These are phyloP conservation scores for Peniophora sp. DNA, from an alignment of 1,284 basidiomycete genomes.

Conservation along the genomic window DNA sequence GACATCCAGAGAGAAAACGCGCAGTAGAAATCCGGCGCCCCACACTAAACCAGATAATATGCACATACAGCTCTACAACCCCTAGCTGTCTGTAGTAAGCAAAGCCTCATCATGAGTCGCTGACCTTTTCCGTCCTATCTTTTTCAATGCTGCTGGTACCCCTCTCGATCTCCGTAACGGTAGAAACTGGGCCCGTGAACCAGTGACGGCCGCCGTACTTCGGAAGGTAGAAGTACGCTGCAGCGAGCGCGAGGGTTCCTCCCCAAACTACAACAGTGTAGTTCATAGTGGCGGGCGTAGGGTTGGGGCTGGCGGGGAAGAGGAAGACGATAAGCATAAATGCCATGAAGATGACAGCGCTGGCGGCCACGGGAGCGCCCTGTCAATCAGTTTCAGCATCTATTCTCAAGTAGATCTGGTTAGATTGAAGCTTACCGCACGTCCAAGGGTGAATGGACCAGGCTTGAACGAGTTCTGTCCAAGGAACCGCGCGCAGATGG, in stretches of 20 bases:
- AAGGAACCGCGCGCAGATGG: conserved; percentile 19
- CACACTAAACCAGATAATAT: no score
- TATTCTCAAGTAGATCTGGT: not conserved
- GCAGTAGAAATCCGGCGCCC: no score
- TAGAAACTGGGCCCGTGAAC: not conserved
- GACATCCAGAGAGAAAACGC: no score
- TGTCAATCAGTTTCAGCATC: not conserved
- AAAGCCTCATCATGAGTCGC: no score
- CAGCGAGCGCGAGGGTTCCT: not conserved
- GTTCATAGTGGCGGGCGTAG: not conserved
- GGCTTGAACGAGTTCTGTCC: conserved; percentile 17
- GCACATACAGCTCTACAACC: no score
- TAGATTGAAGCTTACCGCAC: conserved; percentile 13
- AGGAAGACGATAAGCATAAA: conserved; percentile 11
- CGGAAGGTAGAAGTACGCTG: not conserved
- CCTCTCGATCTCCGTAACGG: not conserved
- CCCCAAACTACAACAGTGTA: not conserved
- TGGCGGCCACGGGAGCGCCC: not conserved
- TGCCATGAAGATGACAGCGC: not conserved
- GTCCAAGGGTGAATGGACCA: conserved; percentile 21
- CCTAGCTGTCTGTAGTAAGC: no score
- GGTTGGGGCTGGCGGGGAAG: not conserved
- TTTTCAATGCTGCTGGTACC: not conserved
- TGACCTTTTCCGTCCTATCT: not conserved
- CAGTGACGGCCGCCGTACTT: not conserved